Percentiles rank a stretch among this genome's conserved stretches.
Conservation (phyloP, 73 alveolate species). For the Stentor coeruleus region DNA sequence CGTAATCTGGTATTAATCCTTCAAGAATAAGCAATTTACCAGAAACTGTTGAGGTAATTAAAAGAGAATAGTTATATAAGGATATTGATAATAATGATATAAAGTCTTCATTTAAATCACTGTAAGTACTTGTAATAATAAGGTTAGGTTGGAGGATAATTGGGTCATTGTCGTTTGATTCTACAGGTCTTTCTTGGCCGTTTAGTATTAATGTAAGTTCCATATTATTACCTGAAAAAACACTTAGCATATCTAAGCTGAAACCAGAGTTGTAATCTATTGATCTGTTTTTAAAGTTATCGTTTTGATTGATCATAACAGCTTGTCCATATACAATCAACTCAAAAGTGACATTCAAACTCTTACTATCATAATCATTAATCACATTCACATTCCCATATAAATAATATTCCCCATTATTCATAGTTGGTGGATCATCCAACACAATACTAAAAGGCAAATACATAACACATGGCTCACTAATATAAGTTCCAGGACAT, state of each 20-base stretch:
- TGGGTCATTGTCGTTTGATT: background rate
- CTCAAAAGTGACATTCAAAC: background rate
- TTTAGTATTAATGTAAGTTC: background rate
- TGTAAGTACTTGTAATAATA: background rate
- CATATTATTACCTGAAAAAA: background rate
- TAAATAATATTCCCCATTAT: too few species aligned
- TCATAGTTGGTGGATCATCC: too few species aligned
- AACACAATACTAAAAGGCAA: too few species aligned
- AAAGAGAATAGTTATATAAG: background rate
- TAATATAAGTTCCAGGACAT: too few species aligned
- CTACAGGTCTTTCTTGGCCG: background rate
- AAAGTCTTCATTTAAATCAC: background rate
- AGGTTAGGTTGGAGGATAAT: background rate
- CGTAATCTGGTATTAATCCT: too few species aligned
- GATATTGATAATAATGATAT: too few species aligned
- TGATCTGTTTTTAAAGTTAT: too few species aligned
- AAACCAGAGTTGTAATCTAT: too few species aligned
- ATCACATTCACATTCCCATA: too few species aligned
- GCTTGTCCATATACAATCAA: slow-evolving; percentile 2
- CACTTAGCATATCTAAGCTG: background rate
- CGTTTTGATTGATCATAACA: background rate
- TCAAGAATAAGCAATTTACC: background rate
- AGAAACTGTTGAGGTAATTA: background rate
- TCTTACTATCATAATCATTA: background rate
- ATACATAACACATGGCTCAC: too few species aligned